Conservation (phyloP, 1,139 yeast genomes). For the Taiozyma sp. region DNA sequence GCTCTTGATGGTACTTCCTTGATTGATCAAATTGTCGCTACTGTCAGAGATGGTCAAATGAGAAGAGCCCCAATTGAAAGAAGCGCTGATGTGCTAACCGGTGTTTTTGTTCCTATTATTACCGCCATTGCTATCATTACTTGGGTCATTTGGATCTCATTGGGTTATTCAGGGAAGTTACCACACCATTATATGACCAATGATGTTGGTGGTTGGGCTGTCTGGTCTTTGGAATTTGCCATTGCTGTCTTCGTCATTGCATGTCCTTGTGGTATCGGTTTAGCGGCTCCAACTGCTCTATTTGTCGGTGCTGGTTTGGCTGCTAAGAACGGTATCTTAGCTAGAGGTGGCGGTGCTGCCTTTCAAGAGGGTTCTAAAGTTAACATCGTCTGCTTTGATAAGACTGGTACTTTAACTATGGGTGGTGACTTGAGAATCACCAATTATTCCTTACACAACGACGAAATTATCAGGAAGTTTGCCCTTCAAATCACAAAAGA, state of each 20-base stretch:
- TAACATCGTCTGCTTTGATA: constrained; percentile 69
- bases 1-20: constrained; percentile 63
- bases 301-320: constrained; percentile 91
- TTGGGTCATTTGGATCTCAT: constrained; percentile 63
- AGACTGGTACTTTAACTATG: constrained; percentile 71
- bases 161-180: constrained; percentile 51
- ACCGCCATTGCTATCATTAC: constrained; percentile 55
- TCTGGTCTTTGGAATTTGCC: constrained; percentile 75
- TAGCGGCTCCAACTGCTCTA: constrained; percentile 90
- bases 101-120: constrained; percentile 70
- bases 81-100: constrained; percentile 65
- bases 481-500: constrained; percentile 51
- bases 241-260: constrained; percentile 84
- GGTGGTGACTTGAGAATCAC: constrained; percentile 59
- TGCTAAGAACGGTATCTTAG: constrained; percentile 72
- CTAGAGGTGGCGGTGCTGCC: constrained; percentile 79
- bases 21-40: constrained; percentile 62
- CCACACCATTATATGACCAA: constrained; percentile 55
- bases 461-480: constrained; percentile 23
- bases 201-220: constrained; percentile 70
- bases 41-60: constrained; percentile 72
- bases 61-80: constrained; percentile 73
- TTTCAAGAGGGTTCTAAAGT: constrained; percentile 71
- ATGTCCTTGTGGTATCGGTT: constrained; percentile 89
- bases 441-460: constrained; percentile 34